Evolutionary conservation across 2,329 filamentous ascomycete species (phyloP), one percentile per base, ranked within the genome.

Genomic region (Aspergillus caelatus): DNA sequence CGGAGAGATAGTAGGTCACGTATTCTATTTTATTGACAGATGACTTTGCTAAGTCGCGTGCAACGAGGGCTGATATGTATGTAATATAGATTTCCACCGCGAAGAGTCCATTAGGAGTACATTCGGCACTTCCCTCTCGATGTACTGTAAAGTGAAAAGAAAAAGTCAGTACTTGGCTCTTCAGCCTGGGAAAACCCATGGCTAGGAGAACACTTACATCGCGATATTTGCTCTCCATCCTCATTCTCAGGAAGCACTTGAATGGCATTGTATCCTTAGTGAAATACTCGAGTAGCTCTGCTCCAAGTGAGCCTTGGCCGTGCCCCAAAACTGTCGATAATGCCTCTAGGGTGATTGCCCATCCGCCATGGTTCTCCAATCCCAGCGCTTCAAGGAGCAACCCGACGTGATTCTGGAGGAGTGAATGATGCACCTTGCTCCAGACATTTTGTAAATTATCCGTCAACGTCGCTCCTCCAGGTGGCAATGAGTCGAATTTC

Each of bases 91-190:
- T 14, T 36, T 16, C 34, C 34, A 36, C 34, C 14, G 34, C 34
- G 34, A 14, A 16, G 34, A 36, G 34, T 36, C 14, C 34, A 36
- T 36, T 8, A 12, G 28, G 1, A 52, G 9, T 82, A 60, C 91
- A 89, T 60, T 60, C 3, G 58, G 58, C 12, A 60, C 32, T 23
- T 60, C 58, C 19, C 48, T 55, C 14, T 60, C 36, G 14, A 45
- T 23, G 52, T 60, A 54, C 58, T 60, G 21, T 19, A 16, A 12
- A 3, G 21, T 53, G 9, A 53, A 12, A 9, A 53, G 21, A n/a
- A 28, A 16, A 16, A 8, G 34, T 36, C 34, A 36, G 34, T 16
- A 5, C 34, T 36, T 36, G 34, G 12, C 16, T 36, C 12, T 16
- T 16, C 5, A 36, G 34, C 6, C 34, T 6, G 16, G 5, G 6